A percentile compares a stretch with the other conserved stretches of the same genome.
phyloP scores from a whole-genome alignment of 2,329 filamentous ascomycete genomes.

The Penicillium expansum region DNA sequence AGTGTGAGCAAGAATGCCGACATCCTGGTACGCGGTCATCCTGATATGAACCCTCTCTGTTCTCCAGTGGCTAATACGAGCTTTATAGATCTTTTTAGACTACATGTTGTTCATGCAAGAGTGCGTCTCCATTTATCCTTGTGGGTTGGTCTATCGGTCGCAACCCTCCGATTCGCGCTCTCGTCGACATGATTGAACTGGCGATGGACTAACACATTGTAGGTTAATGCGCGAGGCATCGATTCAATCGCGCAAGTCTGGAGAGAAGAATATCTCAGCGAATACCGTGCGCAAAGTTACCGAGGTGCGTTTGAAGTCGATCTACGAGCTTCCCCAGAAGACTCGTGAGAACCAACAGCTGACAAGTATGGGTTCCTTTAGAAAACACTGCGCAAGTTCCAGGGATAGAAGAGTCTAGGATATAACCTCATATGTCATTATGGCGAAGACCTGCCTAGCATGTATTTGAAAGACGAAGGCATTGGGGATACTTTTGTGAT shows the following conservation, averaged over 20 bases:
- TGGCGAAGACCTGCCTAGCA: background rate
- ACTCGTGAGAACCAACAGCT: background rate
- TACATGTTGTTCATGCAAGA: constrained; percentile 77
- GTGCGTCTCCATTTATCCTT: constrained; percentile 38
- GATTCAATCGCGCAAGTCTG: constrained; percentile 70
- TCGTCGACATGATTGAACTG: background rate
- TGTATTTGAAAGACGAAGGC: background rate
- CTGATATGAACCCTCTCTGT: background rate
- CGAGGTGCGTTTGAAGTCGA: constrained; percentile 52
- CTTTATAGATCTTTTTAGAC: constrained; percentile 71
- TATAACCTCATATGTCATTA: background rate
- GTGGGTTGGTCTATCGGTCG: background rate
- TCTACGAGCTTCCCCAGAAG: background rate
- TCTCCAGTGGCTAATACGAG: background rate
- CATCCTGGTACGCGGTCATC: constrained; percentile 61
- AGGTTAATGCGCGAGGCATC: constrained; percentile 77
- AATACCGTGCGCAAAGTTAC: constrained; percentile 75
- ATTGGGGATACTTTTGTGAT: background rate
- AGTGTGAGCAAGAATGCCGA: constrained; percentile 82
- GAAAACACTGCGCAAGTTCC: constrained; percentile 67
- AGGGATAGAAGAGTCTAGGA: constrained; percentile 50
- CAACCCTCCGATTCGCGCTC: background rate
- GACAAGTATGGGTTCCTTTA: constrained; percentile 31
- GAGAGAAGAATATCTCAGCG: constrained; percentile 71
- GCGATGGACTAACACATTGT: background rate